Base-by-base conservation (phyloP, 257 asterid genomes). In the Verbascum thapsus region DNA sequence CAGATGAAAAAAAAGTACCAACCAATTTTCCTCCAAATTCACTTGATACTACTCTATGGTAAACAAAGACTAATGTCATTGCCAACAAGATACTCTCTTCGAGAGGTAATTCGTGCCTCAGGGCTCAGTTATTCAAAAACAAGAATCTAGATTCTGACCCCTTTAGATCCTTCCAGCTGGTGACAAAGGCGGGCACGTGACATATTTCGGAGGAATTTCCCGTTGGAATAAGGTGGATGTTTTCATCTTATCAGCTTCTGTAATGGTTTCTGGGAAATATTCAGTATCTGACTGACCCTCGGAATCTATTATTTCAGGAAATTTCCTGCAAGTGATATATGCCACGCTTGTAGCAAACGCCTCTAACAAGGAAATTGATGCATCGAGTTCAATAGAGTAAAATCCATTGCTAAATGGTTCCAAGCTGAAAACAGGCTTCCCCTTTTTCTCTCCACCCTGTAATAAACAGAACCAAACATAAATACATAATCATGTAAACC, bases 301-400 rank as follows among this genome's bases (percentile, higher is more conserved):
- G 37, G 32, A 6, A 10, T 74, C 83, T 26, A 84, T 59, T 38
- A 84, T 70, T 58, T 73, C 82, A 20, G 82, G 78, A 55, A 79
- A 75, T 51, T 77, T 81, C 54, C 34, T 74, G 58, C 86, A 72
- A 42, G 87, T 83, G 41, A 94, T 15, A 58, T 79, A 62, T 0
- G 99, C 86, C 20, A 94, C 97, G 5, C 85, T 87, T 10, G 83
- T 78, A 40, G 95, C 82, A 74, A 94, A 94, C 23, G 95, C 97
- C 79, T 89, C 87, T 60, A 90, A 42, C 73, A 88, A 69, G 34
- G 94, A 75, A 53, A 87, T 12, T 0, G 97, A 85, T 57, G 85
- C 66, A 67, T 82, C 81, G 48, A 87, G 63, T 56, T 77, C 83
- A 6, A 94, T 78, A 0, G 95, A 84, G 76, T 85, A 85, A 11